Conservation (phyloP, 2,329 filamentous ascomycete species). For the Fusarium beomiforme region DNA sequence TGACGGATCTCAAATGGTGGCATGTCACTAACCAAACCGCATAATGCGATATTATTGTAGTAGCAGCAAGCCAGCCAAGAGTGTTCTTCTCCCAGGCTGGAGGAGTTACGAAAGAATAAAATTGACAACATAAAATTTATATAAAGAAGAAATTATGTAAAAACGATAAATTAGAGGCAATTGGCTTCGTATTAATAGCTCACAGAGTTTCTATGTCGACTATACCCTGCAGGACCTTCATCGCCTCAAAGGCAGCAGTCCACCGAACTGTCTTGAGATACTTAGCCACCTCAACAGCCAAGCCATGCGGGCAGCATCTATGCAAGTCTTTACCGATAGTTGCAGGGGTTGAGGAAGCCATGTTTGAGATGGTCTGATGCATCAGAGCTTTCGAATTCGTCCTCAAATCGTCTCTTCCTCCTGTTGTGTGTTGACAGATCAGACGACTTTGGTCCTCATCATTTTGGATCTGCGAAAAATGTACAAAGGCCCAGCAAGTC, state of each 20-base stretch:
- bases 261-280: background rate
- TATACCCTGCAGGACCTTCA: background rate
- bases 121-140: no score
- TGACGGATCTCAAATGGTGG: no score
- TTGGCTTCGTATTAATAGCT: background rate
- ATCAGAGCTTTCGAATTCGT: background rate
- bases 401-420: background rate
- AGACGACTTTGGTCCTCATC: rapidly evolving
- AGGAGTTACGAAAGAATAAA: no score
- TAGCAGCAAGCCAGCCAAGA: no score
- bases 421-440: background rate
- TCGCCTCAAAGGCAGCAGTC: background rate
- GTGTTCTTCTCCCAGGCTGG: no score
- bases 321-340: background rate
- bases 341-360: background rate
- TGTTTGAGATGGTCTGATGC: background rate
- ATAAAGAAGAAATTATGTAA: no score
- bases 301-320: background rate
- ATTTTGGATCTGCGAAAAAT: background rate
- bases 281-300: background rate
- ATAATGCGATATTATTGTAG: no score
- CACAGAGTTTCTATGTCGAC: background rate
- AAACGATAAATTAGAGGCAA: no score
- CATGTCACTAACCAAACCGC: no score
- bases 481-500: background rate